Base-by-base conservation (phyloP, 208 protist species). In the Trypanosoma platydactyli region DNA sequence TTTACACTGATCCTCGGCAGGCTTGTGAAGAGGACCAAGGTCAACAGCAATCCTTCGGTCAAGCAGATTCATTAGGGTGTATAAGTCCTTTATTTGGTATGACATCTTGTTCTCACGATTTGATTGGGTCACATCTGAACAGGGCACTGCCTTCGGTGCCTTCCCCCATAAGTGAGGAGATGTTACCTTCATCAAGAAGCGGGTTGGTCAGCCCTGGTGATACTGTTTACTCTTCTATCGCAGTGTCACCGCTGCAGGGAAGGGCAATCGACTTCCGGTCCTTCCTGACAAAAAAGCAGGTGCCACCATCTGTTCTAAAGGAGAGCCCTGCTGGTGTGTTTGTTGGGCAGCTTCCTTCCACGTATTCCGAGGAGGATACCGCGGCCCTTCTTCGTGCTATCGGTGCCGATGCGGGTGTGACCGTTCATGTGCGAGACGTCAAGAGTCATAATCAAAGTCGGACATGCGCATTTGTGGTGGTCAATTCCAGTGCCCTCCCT, bases 391-490 rank as follows among this genome's bases (percentile, higher is more conserved):
- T 94, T 22, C 78, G 80, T 48, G 79, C 80, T 1, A 84, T 94
- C 49, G 88, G 79, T 33, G 69, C 70, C 27, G 75, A 86, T 53
- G 58, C 72, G 27, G 77, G 77, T 12, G 70, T 80, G 33, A 40
- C 64, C 5, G 80, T 94, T 51, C 77, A 89, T 54, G 80, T 90
- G 15, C 77, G 82, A 35, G 84, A 90, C 55, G 84, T 94, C 46
- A 94, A 94, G 71, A 83, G 77, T 51, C 88, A 94, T 72, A 81
- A 81, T 60, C 77, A 80, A n/a, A 84, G 89, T 51, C 84, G 82
- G 13, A 91, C 88, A 5, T 94, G 88, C 59, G 88, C 88, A n/a
- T 94, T 94, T 71, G 76, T 94, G 12, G 78, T 89, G 75, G 73
- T 91, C 53, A 94, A 94, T 64, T 67, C 72, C 13, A 65, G 76